phyloP scores from a whole-genome alignment of 352 stramenopile species.

The Phytophthora boehmeriae region DNA sequence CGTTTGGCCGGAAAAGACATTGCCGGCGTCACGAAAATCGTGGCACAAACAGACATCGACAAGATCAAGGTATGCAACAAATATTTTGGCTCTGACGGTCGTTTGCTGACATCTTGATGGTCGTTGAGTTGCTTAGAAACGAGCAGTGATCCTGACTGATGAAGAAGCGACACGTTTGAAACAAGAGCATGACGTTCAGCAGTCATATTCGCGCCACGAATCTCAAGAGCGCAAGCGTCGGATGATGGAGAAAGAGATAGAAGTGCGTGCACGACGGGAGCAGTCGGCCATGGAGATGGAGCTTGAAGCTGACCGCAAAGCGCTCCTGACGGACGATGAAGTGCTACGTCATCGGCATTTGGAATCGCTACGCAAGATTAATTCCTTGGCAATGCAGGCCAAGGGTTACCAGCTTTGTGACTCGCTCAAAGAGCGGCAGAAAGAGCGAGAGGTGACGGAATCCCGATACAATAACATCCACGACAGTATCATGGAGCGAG shows the following conservation, averaged over 20 bases:
- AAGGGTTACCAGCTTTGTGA: constrained; percentile 74
- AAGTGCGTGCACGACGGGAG: constrained; percentile 66
- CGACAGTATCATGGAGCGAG: constrained; percentile 78
- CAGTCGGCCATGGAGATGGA: constrained; percentile 78
- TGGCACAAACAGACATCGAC: constrained; percentile 44
- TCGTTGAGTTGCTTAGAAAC: constrained; percentile 27
- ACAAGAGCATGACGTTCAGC: constrained; percentile 46
- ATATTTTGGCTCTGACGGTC: no score
- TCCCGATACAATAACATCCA: constrained; percentile 68
- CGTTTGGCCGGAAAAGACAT: constrained; percentile 68
- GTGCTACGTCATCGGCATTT: constrained; percentile 64
- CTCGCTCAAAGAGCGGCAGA: constrained; percentile 46
- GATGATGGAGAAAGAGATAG: constrained; percentile 83
- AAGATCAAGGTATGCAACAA: constrained; percentile 45
- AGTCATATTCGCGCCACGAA: constrained; percentile 52
- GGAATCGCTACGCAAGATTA: constrained; percentile 67
- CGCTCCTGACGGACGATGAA: constrained; percentile 69
- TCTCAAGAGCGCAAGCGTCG: constrained; percentile 69
- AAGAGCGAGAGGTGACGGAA: constrained; percentile 51
- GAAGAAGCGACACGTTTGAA: constrained; percentile 42
- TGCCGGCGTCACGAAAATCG: constrained; percentile 45
- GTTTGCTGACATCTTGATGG: not conserved
- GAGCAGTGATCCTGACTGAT: constrained; percentile 66
- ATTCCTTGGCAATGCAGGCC: constrained; percentile 68
- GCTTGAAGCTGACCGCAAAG: constrained; percentile 65